Conservation (phyloP, 2,329 filamentous ascomycete genomes). For the Fusarium temperatum region DNA sequence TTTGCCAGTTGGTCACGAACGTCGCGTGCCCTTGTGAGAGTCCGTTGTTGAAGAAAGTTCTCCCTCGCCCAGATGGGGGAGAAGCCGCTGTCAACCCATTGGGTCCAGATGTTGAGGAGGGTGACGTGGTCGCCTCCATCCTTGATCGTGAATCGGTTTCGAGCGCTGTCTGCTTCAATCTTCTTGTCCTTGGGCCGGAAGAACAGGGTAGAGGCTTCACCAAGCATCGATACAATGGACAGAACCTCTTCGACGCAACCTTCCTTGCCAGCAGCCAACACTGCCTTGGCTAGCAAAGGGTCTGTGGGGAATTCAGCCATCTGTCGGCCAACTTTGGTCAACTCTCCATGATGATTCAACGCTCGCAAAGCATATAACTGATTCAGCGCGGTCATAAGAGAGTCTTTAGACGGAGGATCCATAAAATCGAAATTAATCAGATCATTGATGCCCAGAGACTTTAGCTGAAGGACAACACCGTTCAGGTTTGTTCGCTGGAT, state of each 20-base stretch:
- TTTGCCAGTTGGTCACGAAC: constrained; percentile 92
- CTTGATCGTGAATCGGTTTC: constrained; percentile 86
- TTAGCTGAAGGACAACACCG: constrained; percentile 83
- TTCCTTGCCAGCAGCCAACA: constrained; percentile 87
- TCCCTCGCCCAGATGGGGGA: constrained; percentile 87
- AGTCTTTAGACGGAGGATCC: constrained; percentile 90
- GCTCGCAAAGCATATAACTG: constrained; percentile 91
- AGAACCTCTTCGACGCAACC: constrained; percentile 95
- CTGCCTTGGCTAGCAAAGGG: constrained; percentile 88
- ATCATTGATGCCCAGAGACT: constrained; percentile 91
- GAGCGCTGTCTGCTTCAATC: constrained; percentile 90
- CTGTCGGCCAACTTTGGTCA: constrained; percentile 90
- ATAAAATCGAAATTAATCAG: constrained; percentile 95
- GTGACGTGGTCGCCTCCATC: constrained; percentile 92
- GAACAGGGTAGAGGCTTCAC: constrained; percentile 88
- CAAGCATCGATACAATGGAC: constrained; percentile 92
- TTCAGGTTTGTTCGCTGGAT: constrained; percentile 92
- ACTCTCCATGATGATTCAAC: constrained; percentile 84
- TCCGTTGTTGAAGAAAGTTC: constrained; percentile 92
- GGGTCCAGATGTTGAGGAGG: constrained; percentile 91
- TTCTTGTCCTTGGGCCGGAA: constrained; percentile 98
- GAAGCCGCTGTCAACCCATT: constrained; percentile 94
- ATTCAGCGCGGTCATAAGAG: constrained; percentile 87
- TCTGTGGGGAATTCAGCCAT: constrained; percentile 97
- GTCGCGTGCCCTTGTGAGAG: constrained; percentile 87